Evolutionary conservation across 345 rosid species (phyloP).

Genomic region (Turritis glabra): DNA sequence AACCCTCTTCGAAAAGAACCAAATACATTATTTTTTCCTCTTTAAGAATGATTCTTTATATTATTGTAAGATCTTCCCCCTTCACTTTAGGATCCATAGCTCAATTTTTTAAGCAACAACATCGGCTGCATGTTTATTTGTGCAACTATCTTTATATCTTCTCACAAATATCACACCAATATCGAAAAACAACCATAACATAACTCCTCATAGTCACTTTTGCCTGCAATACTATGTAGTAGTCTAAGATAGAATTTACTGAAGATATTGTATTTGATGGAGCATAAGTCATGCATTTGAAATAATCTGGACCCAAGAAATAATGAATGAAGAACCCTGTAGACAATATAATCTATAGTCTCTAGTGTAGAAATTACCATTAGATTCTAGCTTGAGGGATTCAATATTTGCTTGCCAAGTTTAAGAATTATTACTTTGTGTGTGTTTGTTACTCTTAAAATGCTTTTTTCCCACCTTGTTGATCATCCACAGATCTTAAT

Average conservation of each 20-base stretch:
- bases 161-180: conserved; percentile 22
- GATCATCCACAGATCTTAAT: conserved; percentile 28
- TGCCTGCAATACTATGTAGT: conserved; percentile 3
- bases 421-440: conserved; percentile 6
- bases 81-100: conserved; percentile 34
- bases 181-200: conserved; percentile 1
- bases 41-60: conserved; percentile 38
- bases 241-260: neutral
- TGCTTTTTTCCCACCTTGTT: conserved; percentile 12
- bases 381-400: conserved; percentile 13
- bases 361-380: neutral
- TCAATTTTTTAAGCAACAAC: conserved; percentile 36
- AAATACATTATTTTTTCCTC: conserved; percentile 22
- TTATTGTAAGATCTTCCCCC: conserved; percentile 38
- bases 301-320: neutral
- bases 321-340: too few species aligned
- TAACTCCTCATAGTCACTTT: conserved; percentile 7
- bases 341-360: too few species aligned
- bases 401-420: conserved; percentile 31
- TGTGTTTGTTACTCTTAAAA: conserved; percentile 14
- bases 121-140: conserved; percentile 38
- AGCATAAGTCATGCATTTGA: neutral
- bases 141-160: conserved; percentile 33
- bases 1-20: conserved; percentile 32
- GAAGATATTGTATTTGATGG: neutral